These are phyloP conservation scores for Phyllosticta citrichinensis DNA, from an alignment of 2,329 filamentous ascomycete genomes.

Conservation along the genomic window DNA sequence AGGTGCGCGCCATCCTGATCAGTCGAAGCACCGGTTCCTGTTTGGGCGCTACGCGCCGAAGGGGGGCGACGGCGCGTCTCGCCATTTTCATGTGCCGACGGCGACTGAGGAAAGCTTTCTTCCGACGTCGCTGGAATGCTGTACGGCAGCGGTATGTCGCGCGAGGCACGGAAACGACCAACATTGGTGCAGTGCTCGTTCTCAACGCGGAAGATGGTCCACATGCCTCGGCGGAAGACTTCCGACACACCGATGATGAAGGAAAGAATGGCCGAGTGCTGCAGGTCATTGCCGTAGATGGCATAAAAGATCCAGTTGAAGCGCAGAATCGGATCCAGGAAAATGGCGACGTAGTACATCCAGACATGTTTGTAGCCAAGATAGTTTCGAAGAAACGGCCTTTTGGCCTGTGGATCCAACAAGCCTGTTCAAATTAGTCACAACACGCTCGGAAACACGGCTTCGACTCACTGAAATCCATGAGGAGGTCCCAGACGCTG, in stretches of 20 bases:
- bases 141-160: slow-evolving; percentile 82
- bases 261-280: slow-evolving; percentile 73
- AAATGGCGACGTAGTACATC: slow-evolving; percentile 80
- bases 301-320: slow-evolving; percentile 94
- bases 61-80: not conserved
- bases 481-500: slow-evolving; percentile 88
- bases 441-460: slow-evolving; percentile 53
- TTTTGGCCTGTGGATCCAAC: slow-evolving; percentile 62
- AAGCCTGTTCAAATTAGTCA: slow-evolving; percentile 72
- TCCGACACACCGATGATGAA: slow-evolving; percentile 74
- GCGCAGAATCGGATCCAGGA: slow-evolving; percentile 71
- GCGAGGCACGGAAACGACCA: slow-evolving; percentile 74
- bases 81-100: not conserved
- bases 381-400: slow-evolving; percentile 59
- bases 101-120: slow-evolving; percentile 9
- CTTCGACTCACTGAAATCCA: slow-evolving; percentile 65
- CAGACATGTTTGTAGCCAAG: slow-evolving; percentile 69
- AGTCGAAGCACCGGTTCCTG: slow-evolving; percentile 1
- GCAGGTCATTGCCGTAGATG: slow-evolving; percentile 66
- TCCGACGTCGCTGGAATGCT: slow-evolving; percentile 28
- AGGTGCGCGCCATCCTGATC: slow-evolving; percentile 1
- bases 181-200: slow-evolving; percentile 89
- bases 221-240: slow-evolving; percentile 75
- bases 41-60: not conserved
- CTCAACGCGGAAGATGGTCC: slow-evolving; percentile 88